Evolutionary conservation across 192 early-diverging fungal genomes (phyloP), one percentile per base, ranked within the genome.

Genomic region (Coemansia sp.): DNA sequence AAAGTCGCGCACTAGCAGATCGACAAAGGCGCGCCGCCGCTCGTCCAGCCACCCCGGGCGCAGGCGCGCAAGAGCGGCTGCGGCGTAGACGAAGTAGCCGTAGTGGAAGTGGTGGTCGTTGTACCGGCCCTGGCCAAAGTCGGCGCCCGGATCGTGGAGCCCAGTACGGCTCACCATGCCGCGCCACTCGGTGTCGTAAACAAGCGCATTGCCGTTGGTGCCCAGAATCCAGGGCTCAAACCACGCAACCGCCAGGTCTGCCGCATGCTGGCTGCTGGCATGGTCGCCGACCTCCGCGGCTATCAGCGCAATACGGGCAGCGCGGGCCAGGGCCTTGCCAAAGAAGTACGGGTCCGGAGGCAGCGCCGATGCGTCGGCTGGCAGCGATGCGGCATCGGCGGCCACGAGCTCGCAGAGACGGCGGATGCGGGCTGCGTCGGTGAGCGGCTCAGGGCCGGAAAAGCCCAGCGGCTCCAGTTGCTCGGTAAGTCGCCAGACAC

Each of bases 71-170:
- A 87, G 50, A 1, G 61, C 78, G 0, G 84, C 78, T 1, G 84
- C 72, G 0, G 83, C 83, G 16, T 87, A 87, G 18, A 81, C 59
- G 65, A 86, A 85, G 56, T 86, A 86, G 16, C 85, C 85, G 40
- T 86, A 86, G 70, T 86, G 85, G 72, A 85, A 86, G 52, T 86
- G 85, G 66, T 86, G 85, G 72, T 86, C 85, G 61, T 86, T 86
- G 61, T 86, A 86, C 5, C 64, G 68, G 21, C 80, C 85, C 56
- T 85, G 85, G 41, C 85, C 85, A 63, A 84, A 87, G 40, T 85
- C 86, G 2, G 74, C 84, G 0, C 40, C 50, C 0, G 74, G 44
- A 21, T 85, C 81, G 16, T 26, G 19, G 45, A 83, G 69, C 1
- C 81, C 84, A 0, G 58, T 69, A 5, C 39, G 45, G 50, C 67